phyloP scores from a whole-genome alignment of 495 filamentous ascomycete genomes.

The Lasiosphaeria hispida region DNA sequence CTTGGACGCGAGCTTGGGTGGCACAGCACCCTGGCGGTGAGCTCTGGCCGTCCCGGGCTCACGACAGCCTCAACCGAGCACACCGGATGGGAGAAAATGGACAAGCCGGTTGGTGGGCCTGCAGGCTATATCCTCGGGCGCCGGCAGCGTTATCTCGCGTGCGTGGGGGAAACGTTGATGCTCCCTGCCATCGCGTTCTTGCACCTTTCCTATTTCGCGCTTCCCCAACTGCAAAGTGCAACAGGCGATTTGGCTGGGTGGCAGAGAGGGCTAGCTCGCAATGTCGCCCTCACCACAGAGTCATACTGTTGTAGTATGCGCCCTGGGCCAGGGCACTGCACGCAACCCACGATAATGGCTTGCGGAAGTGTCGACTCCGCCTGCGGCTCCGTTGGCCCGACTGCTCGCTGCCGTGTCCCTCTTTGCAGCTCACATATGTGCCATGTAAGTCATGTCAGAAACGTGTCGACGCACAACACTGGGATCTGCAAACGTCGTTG shows the following conservation, averaged over 20 bases:
- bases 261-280: too few relatives aligned
- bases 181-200: not conserved
- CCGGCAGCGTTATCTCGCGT: constrained; percentile 15
- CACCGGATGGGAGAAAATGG: constrained; percentile 19
- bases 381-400: constrained; percentile 6
- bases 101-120: constrained; percentile 13
- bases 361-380: constrained; percentile 8
- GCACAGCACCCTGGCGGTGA: constrained; percentile 11
- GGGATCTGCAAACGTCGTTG: not conserved
- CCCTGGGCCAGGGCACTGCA: constrained; percentile 5
- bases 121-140: not conserved
- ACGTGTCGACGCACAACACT: constrained; percentile 9
- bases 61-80: constrained; percentile 13
- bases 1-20: not conserved
- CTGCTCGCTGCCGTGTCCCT: not conserved
- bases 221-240: not conserved
- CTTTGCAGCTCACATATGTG: not conserved
- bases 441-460: constrained; percentile 14
- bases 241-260: not conserved
- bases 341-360: constrained; percentile 11
- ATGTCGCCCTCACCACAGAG: not conserved
- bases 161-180: constrained; percentile 17
- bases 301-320: too few relatives aligned
- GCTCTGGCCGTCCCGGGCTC: constrained; percentile 4
- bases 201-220: not conserved